Conservation (phyloP, 306 rosid genomes). For the Acacia confusa region DNA sequence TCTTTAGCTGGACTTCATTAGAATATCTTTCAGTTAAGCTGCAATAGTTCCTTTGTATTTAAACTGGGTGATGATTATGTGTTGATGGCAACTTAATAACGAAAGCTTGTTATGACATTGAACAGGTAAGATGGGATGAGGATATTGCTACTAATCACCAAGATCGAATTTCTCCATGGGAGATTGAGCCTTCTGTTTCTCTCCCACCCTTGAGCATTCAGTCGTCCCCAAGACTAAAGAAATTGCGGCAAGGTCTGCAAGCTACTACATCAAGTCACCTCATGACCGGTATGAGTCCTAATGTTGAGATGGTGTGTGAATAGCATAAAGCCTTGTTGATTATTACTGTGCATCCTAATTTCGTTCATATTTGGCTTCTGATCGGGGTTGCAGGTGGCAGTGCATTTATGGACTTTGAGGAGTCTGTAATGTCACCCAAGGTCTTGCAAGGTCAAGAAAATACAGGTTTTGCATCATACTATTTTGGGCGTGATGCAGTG, state of each 20-base stretch:
- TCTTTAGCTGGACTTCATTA: background rate
- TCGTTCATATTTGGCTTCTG: slow-evolving; percentile 25
- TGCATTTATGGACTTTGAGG: slow-evolving; percentile 88
- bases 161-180: slow-evolving; percentile 91
- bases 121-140: slow-evolving; percentile 95
- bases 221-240: slow-evolving; percentile 90
- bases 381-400: slow-evolving; percentile 53
- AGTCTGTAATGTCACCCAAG: slow-evolving; percentile 91
- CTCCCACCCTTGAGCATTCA: slow-evolving; percentile 86
- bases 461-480: slow-evolving; percentile 75
- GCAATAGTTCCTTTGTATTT: slow-evolving; percentile 2
- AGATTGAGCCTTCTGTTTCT: slow-evolving; percentile 82
- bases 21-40: background rate
- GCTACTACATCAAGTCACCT: slow-evolving; percentile 53
- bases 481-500: slow-evolving; percentile 70
- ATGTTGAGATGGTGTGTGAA: slow-evolving; percentile 17
- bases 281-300: slow-evolving; percentile 52
- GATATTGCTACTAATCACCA: slow-evolving; percentile 62
- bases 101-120: slow-evolving; percentile 30
- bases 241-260: slow-evolving; percentile 80
- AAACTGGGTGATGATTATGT: slow-evolving; percentile 14
- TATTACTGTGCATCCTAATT: slow-evolving; percentile 18
- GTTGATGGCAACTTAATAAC: slow-evolving; percentile 14
- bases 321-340: slow-evolving; percentile 3
- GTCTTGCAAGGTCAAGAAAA: slow-evolving; percentile 99